Percentiles rank a stretch among this genome's conserved stretches.
Evolutionary conservation across 495 filamentous ascomycete genomes (phyloP).

Genomic region (Pyrenopolyporus hunteri): DNA sequence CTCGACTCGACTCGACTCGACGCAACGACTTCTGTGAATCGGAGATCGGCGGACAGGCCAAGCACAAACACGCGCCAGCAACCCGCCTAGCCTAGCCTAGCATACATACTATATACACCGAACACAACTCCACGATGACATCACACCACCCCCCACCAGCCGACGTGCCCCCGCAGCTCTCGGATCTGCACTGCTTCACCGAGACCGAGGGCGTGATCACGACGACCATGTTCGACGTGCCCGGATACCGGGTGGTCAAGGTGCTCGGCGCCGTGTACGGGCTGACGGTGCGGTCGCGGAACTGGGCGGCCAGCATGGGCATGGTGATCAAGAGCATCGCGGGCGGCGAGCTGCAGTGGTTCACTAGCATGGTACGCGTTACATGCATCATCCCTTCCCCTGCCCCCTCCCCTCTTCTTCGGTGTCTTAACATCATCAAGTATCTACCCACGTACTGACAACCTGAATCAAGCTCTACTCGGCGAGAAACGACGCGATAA

Average conservation of each 20-base stretch:
- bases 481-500: conserved; percentile 60
- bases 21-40: no score
- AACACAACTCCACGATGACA: no score
- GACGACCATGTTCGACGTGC: conserved; percentile 57
- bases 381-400: no score
- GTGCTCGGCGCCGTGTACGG: conserved; percentile 66
- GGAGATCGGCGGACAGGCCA: no score
- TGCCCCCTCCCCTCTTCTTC: neutral
- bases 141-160: conserved; percentile 19
- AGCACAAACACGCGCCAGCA: no score
- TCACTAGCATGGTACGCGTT: conserved; percentile 55
- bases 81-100: no score
- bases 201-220: conserved; percentile 65
- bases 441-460: no score
- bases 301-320: conserved; percentile 51
- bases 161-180: conserved; percentile 44
- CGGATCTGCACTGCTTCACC: conserved; percentile 61
- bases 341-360: conserved; percentile 63
- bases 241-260: conserved; percentile 61
- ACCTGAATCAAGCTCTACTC: conserved; percentile 49
- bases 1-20: no score
- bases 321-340: conserved; percentile 56
- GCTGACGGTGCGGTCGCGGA: conserved; percentile 63
- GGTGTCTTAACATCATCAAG: no score
- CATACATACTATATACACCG: no score